Conservation (phyloP, 768 basidiomycete genomes). For the Mycena floridula region DNA sequence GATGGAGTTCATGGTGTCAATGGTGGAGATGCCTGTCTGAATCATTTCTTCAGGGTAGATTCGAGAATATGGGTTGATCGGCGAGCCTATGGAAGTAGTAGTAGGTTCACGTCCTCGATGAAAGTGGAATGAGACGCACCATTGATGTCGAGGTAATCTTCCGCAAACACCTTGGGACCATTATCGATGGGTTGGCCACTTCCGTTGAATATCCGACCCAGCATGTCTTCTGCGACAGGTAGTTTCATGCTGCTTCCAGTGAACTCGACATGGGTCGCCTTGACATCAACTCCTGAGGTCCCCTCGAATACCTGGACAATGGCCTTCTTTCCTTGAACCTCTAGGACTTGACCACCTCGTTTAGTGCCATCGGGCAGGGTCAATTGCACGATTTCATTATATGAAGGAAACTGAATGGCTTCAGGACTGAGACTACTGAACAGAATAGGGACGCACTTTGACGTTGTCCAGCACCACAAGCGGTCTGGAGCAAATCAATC, state of each 20-base stretch:
- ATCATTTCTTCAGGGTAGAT: conserved; percentile 99
- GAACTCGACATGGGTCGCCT: conserved; percentile 95
- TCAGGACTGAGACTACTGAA: conserved; percentile 8
- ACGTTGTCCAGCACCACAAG: conserved; percentile 97
- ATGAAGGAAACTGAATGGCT: conserved; percentile 76
- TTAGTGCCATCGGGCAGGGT: conserved; percentile 93
- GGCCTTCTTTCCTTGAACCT: conserved; percentile 97
- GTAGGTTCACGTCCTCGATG: conserved; percentile 2
- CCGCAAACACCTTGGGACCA: conserved; percentile 98
- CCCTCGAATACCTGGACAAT: conserved; percentile 99
- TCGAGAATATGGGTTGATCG: conserved; percentile 96
- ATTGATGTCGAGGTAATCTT: conserved; percentile 99
- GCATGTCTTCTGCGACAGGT: conserved; percentile 97
- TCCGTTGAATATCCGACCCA: conserved; percentile 98
- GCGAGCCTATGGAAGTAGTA: conserved; percentile 58
- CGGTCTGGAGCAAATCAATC: conserved; percentile 47
- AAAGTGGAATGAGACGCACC: conserved; percentile 43
- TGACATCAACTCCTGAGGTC: conserved; percentile 95
- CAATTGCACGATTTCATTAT: conserved; percentile 96
- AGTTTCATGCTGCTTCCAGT: conserved; percentile 98
- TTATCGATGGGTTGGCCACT: conserved; percentile 97
- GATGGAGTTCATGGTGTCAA: conserved; percentile 97
- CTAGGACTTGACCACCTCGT: conserved; percentile 95
- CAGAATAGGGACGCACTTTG: conserved; percentile 53
- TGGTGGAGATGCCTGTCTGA: conserved; percentile 98